phyloP scores from a whole-genome alignment of 768 basidiomycete species.

The Lentinus brumalis region DNA sequence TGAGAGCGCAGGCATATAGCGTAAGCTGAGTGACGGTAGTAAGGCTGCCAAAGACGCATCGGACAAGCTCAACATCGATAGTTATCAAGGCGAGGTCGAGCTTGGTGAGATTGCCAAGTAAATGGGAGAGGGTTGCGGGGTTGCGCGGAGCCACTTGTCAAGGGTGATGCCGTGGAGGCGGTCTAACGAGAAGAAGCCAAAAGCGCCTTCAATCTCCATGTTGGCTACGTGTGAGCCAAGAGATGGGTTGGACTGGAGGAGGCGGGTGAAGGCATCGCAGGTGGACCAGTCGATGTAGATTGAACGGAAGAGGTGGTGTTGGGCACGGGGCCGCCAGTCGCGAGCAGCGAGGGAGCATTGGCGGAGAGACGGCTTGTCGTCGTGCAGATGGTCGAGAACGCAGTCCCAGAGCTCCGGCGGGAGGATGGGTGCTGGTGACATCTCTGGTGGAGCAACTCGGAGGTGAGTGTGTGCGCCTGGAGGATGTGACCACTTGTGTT shows the following conservation, averaged over 20 bases:
- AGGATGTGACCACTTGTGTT: background rate
- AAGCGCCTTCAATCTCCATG: conserved; percentile 18
- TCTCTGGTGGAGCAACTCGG: background rate
- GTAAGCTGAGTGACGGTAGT: conserved; percentile 12
- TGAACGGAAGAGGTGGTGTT: conserved; percentile 19
- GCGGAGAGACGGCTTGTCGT: conserved; percentile 21
- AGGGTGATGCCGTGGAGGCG: conserved; percentile 17
- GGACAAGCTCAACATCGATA: conserved; percentile 11
- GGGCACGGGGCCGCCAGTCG: conserved; percentile 14
- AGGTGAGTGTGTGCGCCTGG: background rate
- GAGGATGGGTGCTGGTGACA: background rate
- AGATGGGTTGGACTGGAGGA: conserved; percentile 7
- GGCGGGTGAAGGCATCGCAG: conserved; percentile 14
- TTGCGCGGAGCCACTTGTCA: conserved; percentile 18
- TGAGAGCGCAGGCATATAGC: conserved; percentile 17
- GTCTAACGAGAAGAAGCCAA: conserved; percentile 20
- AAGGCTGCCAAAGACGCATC: conserved; percentile 8
- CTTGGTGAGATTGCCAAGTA: conserved; percentile 12
- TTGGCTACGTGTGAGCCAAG: conserved; percentile 9
- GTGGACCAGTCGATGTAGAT: conserved; percentile 20
- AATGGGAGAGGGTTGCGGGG: conserved; percentile 4
- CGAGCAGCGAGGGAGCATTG: conserved; percentile 16
- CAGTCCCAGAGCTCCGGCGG: conserved; percentile 22
- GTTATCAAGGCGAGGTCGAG: conserved; percentile 18
- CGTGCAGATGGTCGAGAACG: conserved; percentile 20